Evolutionary conservation across 768 basidiomycete species (phyloP), one percentile per base, ranked within the genome.

Genomic region (Termitomyces sp.): DNA sequence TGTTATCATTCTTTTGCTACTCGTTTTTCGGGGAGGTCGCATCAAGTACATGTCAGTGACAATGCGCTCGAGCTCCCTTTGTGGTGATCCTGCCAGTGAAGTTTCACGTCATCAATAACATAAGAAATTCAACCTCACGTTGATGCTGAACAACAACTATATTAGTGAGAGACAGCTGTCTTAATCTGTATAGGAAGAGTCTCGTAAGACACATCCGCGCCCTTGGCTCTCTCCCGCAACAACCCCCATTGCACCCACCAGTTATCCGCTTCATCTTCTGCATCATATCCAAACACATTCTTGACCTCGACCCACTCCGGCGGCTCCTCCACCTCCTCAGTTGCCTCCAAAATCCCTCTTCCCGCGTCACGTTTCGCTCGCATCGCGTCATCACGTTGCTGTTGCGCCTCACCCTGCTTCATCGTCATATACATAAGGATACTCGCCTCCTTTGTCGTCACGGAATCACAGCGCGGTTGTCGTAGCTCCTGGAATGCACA

Each of bases 201-300:
- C 34, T 54, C 53, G 29, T 54, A 46, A 35, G 44, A 46, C 23
- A 54, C 34, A 37, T 54, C 53, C 1, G 43, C 56, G 19, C 66
- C 69, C 40, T 60, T 63, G 7, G 74, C 73, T 27, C 73, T 62
- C 63, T 81, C 72, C 44, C 73, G 68, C 53, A 81, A 68, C 25
- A 79, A 57, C 9, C 82, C 82, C 78, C 79, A 82, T 54, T 77
- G 71, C 32, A 78, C 66, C 82, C 83, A 84, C 83, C 83, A 85
- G 56, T 84, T 77, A 54, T 83, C 82, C 8, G 82, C 83, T 27
- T 81, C 79, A 31, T 85, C 82, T 62, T 81, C 79, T 21, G 81
- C 79, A 55, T 82, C 78, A 62, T 84, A 84, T 12, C 74, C 74
- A 60, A 82, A 84, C 25, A 81, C 59, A 21, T 74, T 72, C 54